These are phyloP conservation scores for Larix sibirica DNA, from an alignment of 83 land plant species.

Conservation along the genomic window DNA sequence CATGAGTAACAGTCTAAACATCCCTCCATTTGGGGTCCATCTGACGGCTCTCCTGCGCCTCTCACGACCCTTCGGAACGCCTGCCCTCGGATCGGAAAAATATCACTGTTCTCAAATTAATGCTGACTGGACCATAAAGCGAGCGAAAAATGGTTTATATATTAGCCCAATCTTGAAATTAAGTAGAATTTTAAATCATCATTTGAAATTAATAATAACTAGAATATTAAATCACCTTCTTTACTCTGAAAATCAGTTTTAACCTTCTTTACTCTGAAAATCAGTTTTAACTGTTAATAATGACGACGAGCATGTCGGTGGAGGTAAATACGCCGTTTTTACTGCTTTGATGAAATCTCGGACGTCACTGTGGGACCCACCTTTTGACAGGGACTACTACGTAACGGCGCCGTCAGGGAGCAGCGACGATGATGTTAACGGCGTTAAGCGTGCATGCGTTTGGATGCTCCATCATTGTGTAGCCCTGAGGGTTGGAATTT, in stretches of 20 bases:
- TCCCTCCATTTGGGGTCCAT: not conserved
- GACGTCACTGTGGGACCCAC: no score
- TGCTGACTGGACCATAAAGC: not conserved
- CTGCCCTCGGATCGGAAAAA: not conserved
- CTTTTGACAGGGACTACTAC: no score
- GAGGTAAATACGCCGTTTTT: not conserved
- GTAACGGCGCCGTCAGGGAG: not conserved
- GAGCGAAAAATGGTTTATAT: not conserved
- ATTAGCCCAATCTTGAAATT: not conserved
- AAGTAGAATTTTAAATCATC: no score
- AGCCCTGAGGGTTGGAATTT: no score
- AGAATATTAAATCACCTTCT: no score
- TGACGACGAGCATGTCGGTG: not conserved
- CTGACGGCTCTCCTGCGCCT: slow-evolving; percentile 1
- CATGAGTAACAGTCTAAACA: slow-evolving; percentile 8
- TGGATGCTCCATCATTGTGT: no score
- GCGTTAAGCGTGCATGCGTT: no score
- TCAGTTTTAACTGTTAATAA: not conserved
- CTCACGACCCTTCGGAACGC: no score
- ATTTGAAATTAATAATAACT: no score
- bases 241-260: no score
- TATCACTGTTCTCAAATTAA: not conserved
- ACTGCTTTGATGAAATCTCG: not conserved
- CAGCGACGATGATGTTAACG: not conserved
- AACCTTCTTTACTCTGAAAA: not conserved